Base-by-base conservation (phyloP, 306 rosid species). In the Quercus rubra region DNA sequence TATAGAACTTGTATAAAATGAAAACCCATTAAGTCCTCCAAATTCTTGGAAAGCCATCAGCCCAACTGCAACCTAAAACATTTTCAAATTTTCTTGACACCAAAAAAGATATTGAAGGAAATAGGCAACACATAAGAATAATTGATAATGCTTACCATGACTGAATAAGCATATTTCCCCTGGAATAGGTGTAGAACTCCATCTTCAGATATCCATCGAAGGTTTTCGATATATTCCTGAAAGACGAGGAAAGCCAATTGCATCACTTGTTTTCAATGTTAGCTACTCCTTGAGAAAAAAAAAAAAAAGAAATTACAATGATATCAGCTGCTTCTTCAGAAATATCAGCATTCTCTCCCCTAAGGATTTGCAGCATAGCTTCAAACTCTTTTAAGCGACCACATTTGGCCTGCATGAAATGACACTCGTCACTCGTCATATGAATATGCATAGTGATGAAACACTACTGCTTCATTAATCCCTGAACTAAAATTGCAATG, bases 21-120 rank as follows among this genome's bases (percentile, higher is more conserved):
- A 71, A 23, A 84, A 56, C 3, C 84, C 86, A 20, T 79, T 84
- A 19, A 71, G 46, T 15, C 90, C 90, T 14, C 73, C 83, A 67
- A 87, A 46, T 73, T 87, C 82, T 57, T 76, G 87, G 69, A 81
- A 80, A 19, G 30, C 54, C 90, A 87, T 84, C 62, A 84, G 25
- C 68, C 90, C 88, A 25, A 81, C 82, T 35, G 86, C 90, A 31
- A 78, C 79, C 90, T 87, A 17, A 72, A 67, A 28, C 43, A 62
- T 31, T 41, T n/a, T 35, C 51, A 7, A 18, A 67, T 18, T 67
- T 43, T 67, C 72, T 19, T 15, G 51, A 6, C 25, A 18, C 20
- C 72, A 18, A 12, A 18, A 7, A 33, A 33, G 27, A 67, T 28
- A 67, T 9, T 19, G 27, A 67, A 35, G 23, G 12, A 67, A 33